Evolutionary conservation across 1,284 basidiomycete genomes (phyloP).

Genomic region (Melampsora larici-populina): DNA sequence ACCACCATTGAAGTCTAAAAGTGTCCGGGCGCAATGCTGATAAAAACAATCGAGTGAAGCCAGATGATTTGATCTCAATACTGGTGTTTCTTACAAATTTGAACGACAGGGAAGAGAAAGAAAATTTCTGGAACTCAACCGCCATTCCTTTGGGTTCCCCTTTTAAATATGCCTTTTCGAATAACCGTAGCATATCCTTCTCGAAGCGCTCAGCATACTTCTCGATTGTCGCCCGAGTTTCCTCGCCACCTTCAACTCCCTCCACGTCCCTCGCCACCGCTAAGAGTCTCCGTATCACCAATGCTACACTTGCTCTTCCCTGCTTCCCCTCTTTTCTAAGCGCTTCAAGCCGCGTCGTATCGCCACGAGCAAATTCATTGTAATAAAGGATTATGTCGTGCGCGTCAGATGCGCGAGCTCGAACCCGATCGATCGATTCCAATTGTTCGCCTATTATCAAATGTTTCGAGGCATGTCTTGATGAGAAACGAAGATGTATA

Average conservation of each 20-base stretch:
- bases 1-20: constrained; percentile 97
- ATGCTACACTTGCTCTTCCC: constrained; percentile 81
- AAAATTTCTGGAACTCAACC: constrained; percentile 59
- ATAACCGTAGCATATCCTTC: constrained; percentile 94
- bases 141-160: constrained; percentile 99
- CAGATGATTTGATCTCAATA: constrained; percentile 1
- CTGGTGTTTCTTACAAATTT: neutral
- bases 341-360: constrained; percentile 71
- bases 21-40: constrained; percentile 92
- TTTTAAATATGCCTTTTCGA: constrained; percentile 89
- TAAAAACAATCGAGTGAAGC: neutral
- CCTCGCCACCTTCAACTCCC: constrained; percentile 59
- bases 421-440: constrained; percentile 86
- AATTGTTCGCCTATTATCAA: constrained; percentile 76
- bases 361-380: constrained; percentile 82
- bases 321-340: constrained; percentile 73
- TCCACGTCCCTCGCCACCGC: constrained; percentile 87
- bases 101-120: neutral
- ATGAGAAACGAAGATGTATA: neutral
- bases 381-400: constrained; percentile 94
- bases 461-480: neutral
- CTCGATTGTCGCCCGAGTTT: constrained; percentile 83
- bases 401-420: constrained; percentile 87
- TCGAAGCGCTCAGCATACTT: constrained; percentile 98
- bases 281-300: constrained; percentile 79